Evolutionary conservation across 176 grass and related monocot genomes (phyloP).

Genomic region (Cenchrus americanus): DNA sequence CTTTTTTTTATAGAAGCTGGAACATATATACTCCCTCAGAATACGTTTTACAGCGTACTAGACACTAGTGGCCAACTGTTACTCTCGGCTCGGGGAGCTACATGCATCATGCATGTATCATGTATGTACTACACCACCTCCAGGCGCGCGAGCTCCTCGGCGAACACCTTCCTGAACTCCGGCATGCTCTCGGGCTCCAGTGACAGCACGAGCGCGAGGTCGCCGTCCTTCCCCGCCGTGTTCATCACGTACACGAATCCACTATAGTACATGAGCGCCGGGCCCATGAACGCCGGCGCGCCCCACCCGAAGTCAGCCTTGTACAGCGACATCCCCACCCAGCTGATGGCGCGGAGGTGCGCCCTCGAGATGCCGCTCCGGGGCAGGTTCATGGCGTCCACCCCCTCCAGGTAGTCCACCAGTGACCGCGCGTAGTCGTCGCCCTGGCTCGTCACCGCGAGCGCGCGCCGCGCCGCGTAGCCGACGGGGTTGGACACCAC

Average conservation of each 20-base stretch:
- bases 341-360: constrained; percentile 63
- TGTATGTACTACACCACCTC: neutral
- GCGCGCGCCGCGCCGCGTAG: constrained; percentile 8
- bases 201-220: constrained; percentile 40
- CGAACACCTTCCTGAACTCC: constrained; percentile 52
- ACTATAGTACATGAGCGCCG: constrained; percentile 57
- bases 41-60: too few species aligned
- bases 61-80: neutral
- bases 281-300: constrained; percentile 52
- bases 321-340: constrained; percentile 55
- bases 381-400: constrained; percentile 42
- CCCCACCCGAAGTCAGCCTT: constrained; percentile 69
- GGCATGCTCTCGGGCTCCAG: constrained; percentile 62
- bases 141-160: constrained; percentile 50
- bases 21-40: too few species aligned
- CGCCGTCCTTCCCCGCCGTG: constrained; percentile 47
- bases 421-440: constrained; percentile 55
- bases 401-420: constrained; percentile 54
- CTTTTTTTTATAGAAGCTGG: too few species aligned
- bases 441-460: constrained; percentile 44
- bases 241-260: constrained; percentile 71
- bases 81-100: too few species aligned
- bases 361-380: constrained; percentile 33
- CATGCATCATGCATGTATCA: too few species aligned
- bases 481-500: constrained; percentile 35